A percentile compares a stretch with the other conserved stretches of the same genome.
phyloP scores from a whole-genome alignment of 1,284 basidiomycete species.

The Apiotrichum veenhuisii region DNA sequence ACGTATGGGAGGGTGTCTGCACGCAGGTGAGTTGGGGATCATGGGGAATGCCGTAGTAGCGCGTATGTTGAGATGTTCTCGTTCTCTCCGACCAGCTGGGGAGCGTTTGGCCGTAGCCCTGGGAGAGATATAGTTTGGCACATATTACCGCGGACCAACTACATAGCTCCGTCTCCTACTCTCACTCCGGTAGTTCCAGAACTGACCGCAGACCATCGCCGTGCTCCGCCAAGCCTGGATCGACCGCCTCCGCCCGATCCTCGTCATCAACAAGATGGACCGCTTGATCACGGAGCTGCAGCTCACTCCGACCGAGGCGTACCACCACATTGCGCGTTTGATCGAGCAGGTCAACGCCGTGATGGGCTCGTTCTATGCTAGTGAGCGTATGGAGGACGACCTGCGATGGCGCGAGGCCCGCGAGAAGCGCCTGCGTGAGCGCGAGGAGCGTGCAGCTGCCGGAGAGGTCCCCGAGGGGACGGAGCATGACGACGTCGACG shows the following conservation, averaged over 20 bases:
- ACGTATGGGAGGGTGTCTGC: slow-evolving; percentile 97
- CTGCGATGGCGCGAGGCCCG: slow-evolving; percentile 87
- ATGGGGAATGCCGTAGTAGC: neutral
- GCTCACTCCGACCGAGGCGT: slow-evolving; percentile 84
- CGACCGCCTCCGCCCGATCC: slow-evolving; percentile 80
- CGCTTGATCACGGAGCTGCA: slow-evolving; percentile 91
- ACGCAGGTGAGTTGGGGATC: slow-evolving; percentile 66
- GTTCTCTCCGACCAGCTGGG: no score
- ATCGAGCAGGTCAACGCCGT: slow-evolving; percentile 98
- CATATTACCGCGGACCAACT: no score
- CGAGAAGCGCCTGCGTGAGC: slow-evolving; percentile 70
- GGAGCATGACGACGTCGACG: slow-evolving; percentile 43
- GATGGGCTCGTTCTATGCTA: slow-evolving; percentile 93
- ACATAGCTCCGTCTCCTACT: no score
- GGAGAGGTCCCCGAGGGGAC: slow-evolving; percentile 44
- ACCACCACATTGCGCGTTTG: slow-evolving; percentile 86
- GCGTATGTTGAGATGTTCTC: neutral
- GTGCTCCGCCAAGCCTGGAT: slow-evolving; percentile 94
- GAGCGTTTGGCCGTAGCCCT: no score
- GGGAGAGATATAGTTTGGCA: no score
- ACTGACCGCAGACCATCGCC: slow-evolving; percentile 73
- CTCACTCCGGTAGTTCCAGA: no score
- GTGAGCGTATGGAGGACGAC: slow-evolving; percentile 97
- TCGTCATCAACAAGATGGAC: slow-evolving; percentile 98
- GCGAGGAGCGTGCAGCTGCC: slow-evolving; percentile 58